A percentile compares a stretch with the other conserved stretches of the same genome.
Evolutionary conservation across 2,329 filamentous ascomycete genomes (phyloP).

Genomic region (Trichoderma hamatum): DNA sequence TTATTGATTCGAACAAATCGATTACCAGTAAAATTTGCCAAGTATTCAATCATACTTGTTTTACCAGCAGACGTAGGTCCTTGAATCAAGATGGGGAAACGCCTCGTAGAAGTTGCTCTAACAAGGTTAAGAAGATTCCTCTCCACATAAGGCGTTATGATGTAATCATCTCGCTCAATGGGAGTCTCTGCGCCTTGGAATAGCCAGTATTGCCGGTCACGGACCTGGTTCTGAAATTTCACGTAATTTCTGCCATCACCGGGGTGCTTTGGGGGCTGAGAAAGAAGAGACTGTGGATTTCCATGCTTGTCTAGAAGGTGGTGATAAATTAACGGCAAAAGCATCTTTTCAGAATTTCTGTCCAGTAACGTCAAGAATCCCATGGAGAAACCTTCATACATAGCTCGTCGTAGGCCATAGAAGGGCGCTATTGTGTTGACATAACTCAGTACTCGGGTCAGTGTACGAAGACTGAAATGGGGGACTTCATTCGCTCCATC

Average conservation of each 20-base stretch:
- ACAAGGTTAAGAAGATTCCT: constrained; percentile 94
- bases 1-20: constrained; percentile 99
- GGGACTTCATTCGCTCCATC: constrained; percentile 95
- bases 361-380: constrained; percentile 91
- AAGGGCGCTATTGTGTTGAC: constrained; percentile 80
- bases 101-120: constrained; percentile 85
- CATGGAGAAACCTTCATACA: constrained; percentile 98
- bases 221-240: constrained; percentile 68
- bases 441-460: constrained; percentile 88
- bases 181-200: constrained; percentile 68
- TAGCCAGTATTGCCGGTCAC: constrained; percentile 83
- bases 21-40: constrained; percentile 95
- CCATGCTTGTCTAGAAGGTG: constrained; percentile 72
- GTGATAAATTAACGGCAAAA: constrained; percentile 78
- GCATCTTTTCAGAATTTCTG: constrained; percentile 74
- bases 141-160: constrained; percentile 93
- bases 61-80: constrained; percentile 97
- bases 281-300: constrained; percentile 72
- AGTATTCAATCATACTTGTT: constrained; percentile 98
- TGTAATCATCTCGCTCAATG: constrained; percentile 83
- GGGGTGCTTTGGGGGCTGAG: constrained; percentile 76
- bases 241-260: constrained; percentile 78
- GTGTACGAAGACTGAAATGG: constrained; percentile 92
- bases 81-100: constrained; percentile 93
- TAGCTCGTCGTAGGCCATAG: constrained; percentile 81